Base-by-base conservation (phyloP, 164 flowering plant genomes). In the Warburgia ugandensis region DNA sequence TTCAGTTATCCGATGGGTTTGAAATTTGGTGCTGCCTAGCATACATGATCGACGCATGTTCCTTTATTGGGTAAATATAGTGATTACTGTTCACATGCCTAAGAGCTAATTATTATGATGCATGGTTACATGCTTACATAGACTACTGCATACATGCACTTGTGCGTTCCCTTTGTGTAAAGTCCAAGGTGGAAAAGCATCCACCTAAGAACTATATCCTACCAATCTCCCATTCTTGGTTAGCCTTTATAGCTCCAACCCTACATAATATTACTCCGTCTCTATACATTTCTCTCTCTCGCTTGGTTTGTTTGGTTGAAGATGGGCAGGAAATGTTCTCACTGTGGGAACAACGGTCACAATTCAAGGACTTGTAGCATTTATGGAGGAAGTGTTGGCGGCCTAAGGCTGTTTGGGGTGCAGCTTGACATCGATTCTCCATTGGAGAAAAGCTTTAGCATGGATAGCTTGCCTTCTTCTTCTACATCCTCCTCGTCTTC, bases 291-390 rank as follows among this genome's bases (percentile, higher is more conserved):
- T 54, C 31, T 50, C 44, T 54, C 32, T 55, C 40, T 26, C 45
- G n/a, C 40, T 49, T 32, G 44, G 11, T 40, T 28, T 47, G 64
- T 65, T 55, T 47, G 58, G 61, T 29, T 41, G 51, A 68, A 54
- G 54, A 84, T 84, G 92, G 87, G 76, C 35, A 84, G 94, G 51
- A 84, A 76, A 64, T 84, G 94, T 67, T 84, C 94, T 48, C 88
- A 74, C 63, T 84, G 94, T 73, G 88, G 94, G 50, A 80, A 78
- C 73, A 67, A 68, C 40, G 94, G 94, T 37, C 94, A 85, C 38
- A 85, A 85, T 72, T 80, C 86, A 61, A 78, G 89, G 62, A 86
- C 88, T 25, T 83, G 95, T 59, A 61, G 63, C 23, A 52, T 13
- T 54, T 51, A 45, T 62, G 67, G 66, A 44, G 69, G 68, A 21